Evolutionary conservation across 331 rosid species (phyloP), one percentile per base, ranked within the genome.

Genomic region (Phaseolus coccineus): DNA sequence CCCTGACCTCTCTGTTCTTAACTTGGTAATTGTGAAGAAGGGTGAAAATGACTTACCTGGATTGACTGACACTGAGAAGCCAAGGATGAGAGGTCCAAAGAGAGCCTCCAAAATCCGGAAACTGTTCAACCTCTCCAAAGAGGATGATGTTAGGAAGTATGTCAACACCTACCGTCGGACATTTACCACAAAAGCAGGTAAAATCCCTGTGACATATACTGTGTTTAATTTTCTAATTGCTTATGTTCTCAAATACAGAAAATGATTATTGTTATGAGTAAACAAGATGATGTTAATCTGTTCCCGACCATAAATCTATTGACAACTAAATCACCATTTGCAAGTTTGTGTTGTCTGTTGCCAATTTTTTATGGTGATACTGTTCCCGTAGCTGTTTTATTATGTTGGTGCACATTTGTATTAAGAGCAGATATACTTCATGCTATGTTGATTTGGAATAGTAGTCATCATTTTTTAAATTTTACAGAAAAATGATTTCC

Each of bases 41-140:
- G 83, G 83, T 24, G 83, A 79, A 14, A 71, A 50, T 71, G 83
- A 71, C 50, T 71, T 79, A 16, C 83, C 83, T 14, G 78, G 83
- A 10, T 51, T 79, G 47, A 79, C 83, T 6, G 83, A 79, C 15
- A 14, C 62, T 61, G 83, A 79, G 78, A 79, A 79, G 78, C 83
- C 83, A 15, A 71, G 83, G 73, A 79, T 79, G 83, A 70, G 82
- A 79, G 83, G 83, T 25, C 83, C 83, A 1, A 79, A 79, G 78
- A 79, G 83, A 48, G 83, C 83, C 7, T 79, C 83, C 8, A 79
- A 79, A 62, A 79, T 79, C 57, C 83, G 83, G 7, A 71, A 79
- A 51, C 78, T 79, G 33, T 79, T 79, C 77, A 79, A 79, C 56
- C 65, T 79, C 55, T 79, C 83, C 0, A 79, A 79, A 63, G 83